phyloP scores from a whole-genome alignment of 805 yeast species.

The Ogataea paradorogensis region DNA sequence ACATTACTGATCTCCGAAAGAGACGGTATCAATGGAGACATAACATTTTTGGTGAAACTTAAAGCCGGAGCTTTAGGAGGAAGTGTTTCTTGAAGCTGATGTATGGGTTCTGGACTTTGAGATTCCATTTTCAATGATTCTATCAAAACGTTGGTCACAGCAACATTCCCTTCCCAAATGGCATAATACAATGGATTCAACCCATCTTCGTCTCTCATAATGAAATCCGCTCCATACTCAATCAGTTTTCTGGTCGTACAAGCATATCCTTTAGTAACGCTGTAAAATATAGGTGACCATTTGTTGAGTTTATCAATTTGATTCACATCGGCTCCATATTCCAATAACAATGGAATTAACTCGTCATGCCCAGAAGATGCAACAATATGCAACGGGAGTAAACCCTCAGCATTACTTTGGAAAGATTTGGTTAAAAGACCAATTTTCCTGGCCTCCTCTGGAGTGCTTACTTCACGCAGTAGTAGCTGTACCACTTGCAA shows the following conservation, averaged over 20 bases:
- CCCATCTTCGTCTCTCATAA: constrained; percentile 73
- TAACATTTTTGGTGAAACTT: constrained; percentile 9
- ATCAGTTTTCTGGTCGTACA: constrained; percentile 68
- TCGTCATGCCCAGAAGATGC: constrained; percentile 78
- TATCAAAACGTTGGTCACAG: constrained; percentile 69
- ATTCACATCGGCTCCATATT: constrained; percentile 76
- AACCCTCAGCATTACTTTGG: constrained; percentile 82
- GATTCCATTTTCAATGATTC: constrained; percentile 20
- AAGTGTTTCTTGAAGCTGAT: background rate
- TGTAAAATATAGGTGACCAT: constrained; percentile 93
- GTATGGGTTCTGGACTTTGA: background rate
- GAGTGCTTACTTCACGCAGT: constrained; percentile 36
- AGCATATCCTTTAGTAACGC: constrained; percentile 80
- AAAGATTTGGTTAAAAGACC: constrained; percentile 37
- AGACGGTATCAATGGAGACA: constrained; percentile 1
- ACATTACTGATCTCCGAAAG: constrained; percentile 35
- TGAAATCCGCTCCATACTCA: constrained; percentile 66
- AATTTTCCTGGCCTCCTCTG: constrained; percentile 28
- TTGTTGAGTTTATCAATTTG: constrained; percentile 79
- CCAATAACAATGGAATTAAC: constrained; percentile 63
- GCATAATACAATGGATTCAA: constrained; percentile 83
- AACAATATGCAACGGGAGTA: constrained; percentile 82
- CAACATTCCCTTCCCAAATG: constrained; percentile 89
- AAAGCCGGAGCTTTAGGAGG: constrained; percentile 22
- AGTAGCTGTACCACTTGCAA: constrained; percentile 64